Evolutionary conservation across 805 yeast genomes (phyloP), one percentile per base, ranked within the genome.

Genomic region (Kodamaea sagamina): DNA sequence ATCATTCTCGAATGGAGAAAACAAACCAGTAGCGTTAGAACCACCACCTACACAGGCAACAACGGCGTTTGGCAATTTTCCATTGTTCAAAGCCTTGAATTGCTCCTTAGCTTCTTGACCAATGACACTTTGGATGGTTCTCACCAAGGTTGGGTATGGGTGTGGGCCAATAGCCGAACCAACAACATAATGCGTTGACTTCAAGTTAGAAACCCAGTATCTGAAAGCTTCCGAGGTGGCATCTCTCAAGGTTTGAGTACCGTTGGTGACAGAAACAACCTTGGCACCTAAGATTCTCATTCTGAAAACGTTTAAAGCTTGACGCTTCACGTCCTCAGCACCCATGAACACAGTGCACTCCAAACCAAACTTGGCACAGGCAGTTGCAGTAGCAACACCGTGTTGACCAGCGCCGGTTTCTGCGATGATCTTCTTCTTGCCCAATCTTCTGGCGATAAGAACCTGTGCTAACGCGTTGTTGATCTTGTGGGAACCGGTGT

Each of bases 21-120:
- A 93, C 79, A 92, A 81, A 64, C 99, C 99, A 24, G 95, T 81
- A 40, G 96, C 84, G 76, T 93, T 93, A 13, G 97, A 89, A 43
- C 99, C 99, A 59, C 99, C 99, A 58, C 99, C 99, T 39, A 93
- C 99, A 76, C 99, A 93, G 1, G 99, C 99, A 49, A 93, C 97
- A 32, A 93, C 81, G 13, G 90, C 89, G 58, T 93, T 87, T 37
- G 99, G 99, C 51, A 93, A 75, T 57, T 80, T 83, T 31, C 96
- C 96, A 48, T 79, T 71, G 64, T 87, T 89, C 54, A 84, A 70
- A 52, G 78, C 81, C 52, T 78, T 81, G 71, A 90, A 90, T 70
- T 93, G 96, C 64, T 86, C 84, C 67, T 87, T 89, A 36, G 97
- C 87, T 72, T 93, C 99, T 41, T 81, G 75, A 55, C 99, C 99